Conservation (phyloP, 177 flowering plant genomes). For the Tripterygium wilfordii region DNA sequence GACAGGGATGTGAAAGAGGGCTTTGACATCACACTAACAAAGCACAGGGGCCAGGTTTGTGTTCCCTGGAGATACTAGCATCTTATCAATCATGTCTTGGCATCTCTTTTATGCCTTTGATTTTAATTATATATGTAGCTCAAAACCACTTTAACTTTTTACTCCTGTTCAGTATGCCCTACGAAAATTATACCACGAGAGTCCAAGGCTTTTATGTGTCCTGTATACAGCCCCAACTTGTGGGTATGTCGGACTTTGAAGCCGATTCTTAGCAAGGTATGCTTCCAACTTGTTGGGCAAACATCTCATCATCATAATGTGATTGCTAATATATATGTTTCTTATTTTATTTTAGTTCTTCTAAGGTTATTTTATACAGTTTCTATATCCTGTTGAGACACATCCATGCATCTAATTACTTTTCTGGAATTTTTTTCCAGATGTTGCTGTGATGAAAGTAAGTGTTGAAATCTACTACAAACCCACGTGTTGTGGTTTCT, state of each 20-base stretch:
- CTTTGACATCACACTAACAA: conserved; percentile 80
- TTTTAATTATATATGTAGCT: not conserved
- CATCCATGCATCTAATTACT: no score
- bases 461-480: no score
- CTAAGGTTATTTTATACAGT: no score
- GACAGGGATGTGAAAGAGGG: conserved; percentile 71
- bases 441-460: no score
- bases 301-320: no score
- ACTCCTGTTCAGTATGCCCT: conserved; percentile 76
- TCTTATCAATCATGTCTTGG: not conserved
- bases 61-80: not conserved
- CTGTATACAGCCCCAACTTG: conserved; percentile 57
- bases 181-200: conserved; percentile 92
- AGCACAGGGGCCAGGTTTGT: conserved; percentile 91
- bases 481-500: no score
- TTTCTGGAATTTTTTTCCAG: no score
- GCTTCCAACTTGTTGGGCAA: no score
- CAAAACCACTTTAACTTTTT: conserved; percentile 1
- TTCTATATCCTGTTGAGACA: no score
- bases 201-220: conserved; percentile 93
- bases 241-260: not conserved
- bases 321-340: no score
- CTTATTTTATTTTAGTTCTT: no score
- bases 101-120: not conserved
- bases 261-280: not conserved